Evolutionary conservation across 768 basidiomycete genomes (phyloP), one percentile per base, ranked within the genome.

Genomic region (Nevesoporus exiguus): DNA sequence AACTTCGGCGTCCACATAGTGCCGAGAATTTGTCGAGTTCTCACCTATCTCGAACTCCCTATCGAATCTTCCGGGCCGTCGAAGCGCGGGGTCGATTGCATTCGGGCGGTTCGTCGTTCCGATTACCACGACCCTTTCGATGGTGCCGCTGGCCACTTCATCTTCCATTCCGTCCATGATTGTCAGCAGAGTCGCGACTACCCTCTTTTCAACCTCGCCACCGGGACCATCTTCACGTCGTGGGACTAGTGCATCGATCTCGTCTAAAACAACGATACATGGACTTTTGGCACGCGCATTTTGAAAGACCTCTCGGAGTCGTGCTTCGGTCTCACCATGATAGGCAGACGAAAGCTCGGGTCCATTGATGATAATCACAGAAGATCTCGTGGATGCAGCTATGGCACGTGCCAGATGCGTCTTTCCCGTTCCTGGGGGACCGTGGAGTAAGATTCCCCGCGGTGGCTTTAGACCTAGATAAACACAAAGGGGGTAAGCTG

Each of bases 401-500:
- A 99, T 94, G 14, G 94, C 91, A 57, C 93, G 86, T 11, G 97
- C 96, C 2, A 99, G 77, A 65, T 97, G 93, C 0, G 97, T 99
- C 74, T 99, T 99, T 15, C 97, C 97, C 9, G 97, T 98, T 34
- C 97, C 97, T 3, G 97, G 93, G 11, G 94, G 95, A 11, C 97
- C 97, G 69, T 98, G 88, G 2, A 99, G 81, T 19, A 98, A 80
- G 42, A 98, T 88, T 5, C 97, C 97, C 43, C 91, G 85, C n/a
- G 96, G 95, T 15, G 96, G 95, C 63, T 90, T 94, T n/a, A 99
- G 77, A 33, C 90, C 93, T 83, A 51, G 22, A 47, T 51, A n/a
- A 56, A 46, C 42, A 36, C n/a, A 22, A 13, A 45, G 36, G 24
- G 24, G 30, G 22, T 49, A 52, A 59, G 47, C 50, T 41, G 50